Conservation (phyloP, 2,329 filamentous ascomycete genomes). For the Pestalotiopsis sp. region DNA sequence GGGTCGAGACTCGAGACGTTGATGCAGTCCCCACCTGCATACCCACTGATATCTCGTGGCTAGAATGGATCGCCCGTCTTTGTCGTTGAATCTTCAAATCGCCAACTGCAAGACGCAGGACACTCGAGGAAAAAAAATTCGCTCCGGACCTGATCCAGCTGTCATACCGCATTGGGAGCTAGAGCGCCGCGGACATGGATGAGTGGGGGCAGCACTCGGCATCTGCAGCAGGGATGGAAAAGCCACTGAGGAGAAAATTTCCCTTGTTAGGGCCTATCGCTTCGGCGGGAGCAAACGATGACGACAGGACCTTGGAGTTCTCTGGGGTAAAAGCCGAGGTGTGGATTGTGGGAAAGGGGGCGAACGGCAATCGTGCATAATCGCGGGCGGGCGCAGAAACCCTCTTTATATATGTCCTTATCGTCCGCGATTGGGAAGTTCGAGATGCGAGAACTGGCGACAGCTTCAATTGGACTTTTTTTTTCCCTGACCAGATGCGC, state of each 20-base stretch:
- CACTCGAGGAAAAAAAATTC: not conserved
- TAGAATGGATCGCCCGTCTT: constrained; percentile 2
- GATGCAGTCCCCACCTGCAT: not conserved
- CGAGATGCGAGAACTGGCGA: not conserved
- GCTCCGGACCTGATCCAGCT: constrained; percentile 11
- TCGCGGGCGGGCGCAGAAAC: not conserved
- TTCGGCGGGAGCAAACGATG: not conserved
- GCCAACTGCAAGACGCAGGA: not conserved
- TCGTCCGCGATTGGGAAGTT: not conserved
- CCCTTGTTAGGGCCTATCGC: not conserved
- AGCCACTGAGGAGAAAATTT: not conserved
- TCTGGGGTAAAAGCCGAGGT: constrained; percentile 7
- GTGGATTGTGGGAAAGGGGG: not conserved
- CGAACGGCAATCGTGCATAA: not conserved
- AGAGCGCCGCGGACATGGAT: not conserved
- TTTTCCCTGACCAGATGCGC: not conserved
- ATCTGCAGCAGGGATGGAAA: constrained; percentile 9
- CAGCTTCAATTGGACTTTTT: not conserved
- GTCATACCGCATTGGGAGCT: not conserved
- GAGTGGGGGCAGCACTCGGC: constrained; percentile 12
- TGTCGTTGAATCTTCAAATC: constrained; percentile 20
- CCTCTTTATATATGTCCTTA: not conserved
- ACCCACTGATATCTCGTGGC: not conserved
- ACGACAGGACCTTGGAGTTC: not conserved
- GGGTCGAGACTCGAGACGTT: not conserved